phyloP scores from a whole-genome alignment of 2,329 filamentous ascomycete species.

The Aureobasidium sp. region DNA sequence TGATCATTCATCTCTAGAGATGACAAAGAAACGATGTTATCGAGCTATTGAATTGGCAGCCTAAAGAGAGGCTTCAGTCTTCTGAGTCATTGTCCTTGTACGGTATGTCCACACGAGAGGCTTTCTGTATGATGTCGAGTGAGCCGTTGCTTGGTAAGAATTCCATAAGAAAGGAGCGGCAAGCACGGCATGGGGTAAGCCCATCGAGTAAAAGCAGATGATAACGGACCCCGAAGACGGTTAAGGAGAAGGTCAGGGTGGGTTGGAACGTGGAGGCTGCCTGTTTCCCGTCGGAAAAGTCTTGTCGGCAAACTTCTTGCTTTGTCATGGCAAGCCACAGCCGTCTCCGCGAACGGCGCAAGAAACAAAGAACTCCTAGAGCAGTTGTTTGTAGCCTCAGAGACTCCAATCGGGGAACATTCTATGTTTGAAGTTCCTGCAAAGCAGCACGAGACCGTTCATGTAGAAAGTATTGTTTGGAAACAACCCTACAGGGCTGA shows the following conservation, averaged over 20 bases:
- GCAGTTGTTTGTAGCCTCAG: neutral
- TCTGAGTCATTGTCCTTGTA: constrained; percentile 1
- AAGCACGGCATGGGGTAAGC: constrained; percentile 3
- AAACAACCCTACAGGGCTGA: neutral
- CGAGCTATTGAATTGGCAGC: neutral
- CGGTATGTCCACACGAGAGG: neutral
- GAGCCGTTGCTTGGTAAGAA: neutral
- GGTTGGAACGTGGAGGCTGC: neutral
- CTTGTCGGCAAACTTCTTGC: neutral
- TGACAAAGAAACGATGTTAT: neutral
- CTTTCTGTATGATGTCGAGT: neutral
- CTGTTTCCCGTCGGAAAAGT: neutral
- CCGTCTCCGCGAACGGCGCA: neutral
- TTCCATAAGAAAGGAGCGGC: neutral
- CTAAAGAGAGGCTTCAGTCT: neutral
- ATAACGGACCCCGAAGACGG: neutral
- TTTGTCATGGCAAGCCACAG: neutral
- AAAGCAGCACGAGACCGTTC: neutral
- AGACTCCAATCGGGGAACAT: neutral
- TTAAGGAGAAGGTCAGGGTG: neutral
- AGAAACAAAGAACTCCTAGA: neutral
- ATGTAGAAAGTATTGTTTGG: neutral
- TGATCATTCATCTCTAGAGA: neutral
- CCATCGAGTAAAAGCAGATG: constrained; percentile 4
- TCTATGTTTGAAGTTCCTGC: neutral